Evolutionary conservation across 306 rosid genomes (phyloP).

Genomic region (Trichosanthes cucumerina): DNA sequence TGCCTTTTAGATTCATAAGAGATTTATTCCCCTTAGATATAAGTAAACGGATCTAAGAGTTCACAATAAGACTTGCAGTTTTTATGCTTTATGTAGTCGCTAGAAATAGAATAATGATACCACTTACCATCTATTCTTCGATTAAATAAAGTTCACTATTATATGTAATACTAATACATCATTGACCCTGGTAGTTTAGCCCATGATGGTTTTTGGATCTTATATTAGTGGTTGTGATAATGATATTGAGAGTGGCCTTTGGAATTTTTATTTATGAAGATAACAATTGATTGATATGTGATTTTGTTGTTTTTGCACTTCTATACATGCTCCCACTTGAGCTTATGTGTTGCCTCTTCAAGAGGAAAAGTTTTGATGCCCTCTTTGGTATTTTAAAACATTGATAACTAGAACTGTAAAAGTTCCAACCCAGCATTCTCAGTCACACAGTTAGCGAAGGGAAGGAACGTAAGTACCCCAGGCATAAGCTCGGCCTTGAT

Average conservation of each 20-base stretch:
- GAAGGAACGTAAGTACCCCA: slow-evolving; percentile 50
- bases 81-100: not conserved
- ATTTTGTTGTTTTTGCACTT: not conserved
- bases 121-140: not conserved
- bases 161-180: not conserved
- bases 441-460: not conserved
- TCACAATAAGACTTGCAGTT: not conserved
- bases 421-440: too few species aligned
- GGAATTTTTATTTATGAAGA: not conserved
- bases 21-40: not conserved
- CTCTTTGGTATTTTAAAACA: not conserved
- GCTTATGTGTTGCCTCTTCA: not conserved
- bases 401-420: not conserved
- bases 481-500: slow-evolving; percentile 91
- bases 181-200: not conserved
- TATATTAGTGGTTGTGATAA: not conserved
- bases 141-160: not conserved
- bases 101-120: not conserved
- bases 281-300: not conserved
- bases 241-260: not conserved
- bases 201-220: not conserved
- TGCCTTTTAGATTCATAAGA: not conserved
- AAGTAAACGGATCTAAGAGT: not conserved
- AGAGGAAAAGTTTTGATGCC: not conserved
- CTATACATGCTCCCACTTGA: not conserved